Conservation (phyloP, 1,284 basidiomycete genomes). For the Neonothopanus nambi region DNA sequence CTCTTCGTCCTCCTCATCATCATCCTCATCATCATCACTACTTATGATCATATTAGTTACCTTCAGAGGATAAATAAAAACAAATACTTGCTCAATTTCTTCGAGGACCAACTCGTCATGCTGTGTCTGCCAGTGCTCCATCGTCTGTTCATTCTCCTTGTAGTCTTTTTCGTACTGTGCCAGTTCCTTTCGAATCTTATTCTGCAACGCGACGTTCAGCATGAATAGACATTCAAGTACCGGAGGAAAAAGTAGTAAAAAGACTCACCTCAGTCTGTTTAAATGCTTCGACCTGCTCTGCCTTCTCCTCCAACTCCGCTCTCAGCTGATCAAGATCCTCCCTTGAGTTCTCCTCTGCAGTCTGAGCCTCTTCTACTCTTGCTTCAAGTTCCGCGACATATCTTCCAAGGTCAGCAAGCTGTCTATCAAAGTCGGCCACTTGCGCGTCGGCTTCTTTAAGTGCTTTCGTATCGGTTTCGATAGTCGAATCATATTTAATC, state of each 20-base stretch:
- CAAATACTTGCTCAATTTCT: slow-evolving; percentile 77
- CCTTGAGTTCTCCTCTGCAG: slow-evolving; percentile 71
- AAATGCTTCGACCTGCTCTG: slow-evolving; percentile 81
- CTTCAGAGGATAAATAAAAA: neutral
- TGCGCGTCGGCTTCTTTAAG: slow-evolving; percentile 74
- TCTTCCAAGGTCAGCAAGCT: slow-evolving; percentile 58
- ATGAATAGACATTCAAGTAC: too few relatives aligned
- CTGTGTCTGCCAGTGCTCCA: slow-evolving; percentile 70
- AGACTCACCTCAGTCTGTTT: slow-evolving; percentile 74
- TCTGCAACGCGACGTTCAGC: slow-evolving; percentile 39
- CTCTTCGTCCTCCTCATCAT: slow-evolving; percentile 32
- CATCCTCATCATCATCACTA: slow-evolving; percentile 45
- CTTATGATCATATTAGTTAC: slow-evolving; percentile 2
- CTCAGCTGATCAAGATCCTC: slow-evolving; percentile 82
- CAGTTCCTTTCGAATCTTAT: slow-evolving; percentile 78
- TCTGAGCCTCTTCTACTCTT: slow-evolving; percentile 75
- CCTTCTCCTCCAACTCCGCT: slow-evolving; percentile 77
- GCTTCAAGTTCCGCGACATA: slow-evolving; percentile 68
- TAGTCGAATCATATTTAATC: slow-evolving; percentile 61
- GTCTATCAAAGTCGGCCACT: slow-evolving; percentile 59
- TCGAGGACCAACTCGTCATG: slow-evolving; percentile 81
- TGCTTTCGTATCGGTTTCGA: slow-evolving; percentile 56
- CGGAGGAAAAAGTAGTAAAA: neutral
- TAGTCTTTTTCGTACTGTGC: slow-evolving; percentile 68
- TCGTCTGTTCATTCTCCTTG: slow-evolving; percentile 59